phyloP scores from a whole-genome alignment of 2,329 filamentous ascomycete species.

The Shiraia bambusicola region DNA sequence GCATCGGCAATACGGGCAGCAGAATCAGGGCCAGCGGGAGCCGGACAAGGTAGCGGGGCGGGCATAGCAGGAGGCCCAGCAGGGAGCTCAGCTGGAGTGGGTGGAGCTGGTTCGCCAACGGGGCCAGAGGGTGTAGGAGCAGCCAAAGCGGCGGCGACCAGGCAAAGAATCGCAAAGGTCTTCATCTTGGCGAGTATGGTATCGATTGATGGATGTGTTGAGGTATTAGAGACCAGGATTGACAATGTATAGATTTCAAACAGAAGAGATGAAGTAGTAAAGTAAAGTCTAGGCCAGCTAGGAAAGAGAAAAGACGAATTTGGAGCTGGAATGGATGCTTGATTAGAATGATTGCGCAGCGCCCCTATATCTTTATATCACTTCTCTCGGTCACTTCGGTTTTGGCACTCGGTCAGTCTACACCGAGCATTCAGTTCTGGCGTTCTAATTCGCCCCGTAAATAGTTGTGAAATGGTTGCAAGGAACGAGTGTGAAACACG shows the following conservation, averaged over 20 bases:
- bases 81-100: no score
- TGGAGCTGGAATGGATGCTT: no score
- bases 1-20: not conserved
- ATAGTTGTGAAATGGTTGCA: not conserved
- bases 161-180: slow-evolving; percentile 4
- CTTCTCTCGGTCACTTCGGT: not conserved
- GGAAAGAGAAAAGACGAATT: no score
- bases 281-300: no score
- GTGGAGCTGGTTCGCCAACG: no score
- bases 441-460: not conserved
- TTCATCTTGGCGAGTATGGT: slow-evolving; percentile 10
- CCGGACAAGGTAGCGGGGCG: no score
- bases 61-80: no score
- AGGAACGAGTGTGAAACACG: not conserved
- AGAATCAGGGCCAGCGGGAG: not conserved
- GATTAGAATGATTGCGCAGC: no score
- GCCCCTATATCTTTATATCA: not conserved
- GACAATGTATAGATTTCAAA: not conserved
- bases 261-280: no score
- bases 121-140: slow-evolving; percentile 2
- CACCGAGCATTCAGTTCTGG: not conserved
- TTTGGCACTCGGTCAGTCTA: no score
- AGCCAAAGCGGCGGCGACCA: slow-evolving; percentile 3
- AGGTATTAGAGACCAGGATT: not conserved
- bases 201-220: not conserved